These are phyloP conservation scores for Exserohilum rostratum DNA, from an alignment of 2,329 filamentous ascomycete genomes.

Conservation along the genomic window DNA sequence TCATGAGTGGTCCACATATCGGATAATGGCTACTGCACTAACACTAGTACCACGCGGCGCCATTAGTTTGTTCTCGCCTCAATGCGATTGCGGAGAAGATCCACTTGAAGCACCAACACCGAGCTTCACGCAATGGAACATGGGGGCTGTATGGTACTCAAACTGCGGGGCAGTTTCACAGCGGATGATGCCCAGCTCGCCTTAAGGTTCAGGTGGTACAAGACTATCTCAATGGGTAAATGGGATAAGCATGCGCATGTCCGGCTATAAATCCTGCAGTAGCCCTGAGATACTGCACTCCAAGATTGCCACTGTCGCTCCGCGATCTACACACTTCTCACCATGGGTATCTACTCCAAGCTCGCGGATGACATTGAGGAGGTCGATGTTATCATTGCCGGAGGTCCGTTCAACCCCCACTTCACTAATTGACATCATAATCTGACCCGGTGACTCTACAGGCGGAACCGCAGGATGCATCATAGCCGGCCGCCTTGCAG, in stretches of 20 bases:
- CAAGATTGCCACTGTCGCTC: neutral
- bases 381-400: conserved; percentile 60
- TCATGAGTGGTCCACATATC: conserved; percentile 2
- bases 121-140: conserved; percentile 3
- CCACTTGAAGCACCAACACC: conserved; percentile 3
- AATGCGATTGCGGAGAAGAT: neutral
- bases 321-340: neutral
- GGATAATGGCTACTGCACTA: neutral
- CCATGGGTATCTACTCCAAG: conserved; percentile 42
- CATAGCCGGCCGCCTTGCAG: conserved; percentile 52
- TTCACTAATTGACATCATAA: neutral
- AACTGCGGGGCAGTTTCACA: neutral
- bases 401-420: conserved; percentile 43
- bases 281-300: neutral
- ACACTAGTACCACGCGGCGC: conserved; percentile 3
- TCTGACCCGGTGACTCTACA: neutral
- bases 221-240: neutral
- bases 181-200: neutral
- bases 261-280: conserved; percentile 4
- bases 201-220: neutral
- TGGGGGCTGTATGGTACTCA: neutral
- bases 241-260: neutral
- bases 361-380: conserved; percentile 50
- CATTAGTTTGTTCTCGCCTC: conserved; percentile 1
- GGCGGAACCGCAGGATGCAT: conserved; percentile 53